Percentiles rank a stretch among this genome's conserved stretches.
These are phyloP conservation scores for Tolypocladium ophioglossoides DNA, from an alignment of 2,329 filamentous ascomycete genomes.

Conservation along the genomic window DNA sequence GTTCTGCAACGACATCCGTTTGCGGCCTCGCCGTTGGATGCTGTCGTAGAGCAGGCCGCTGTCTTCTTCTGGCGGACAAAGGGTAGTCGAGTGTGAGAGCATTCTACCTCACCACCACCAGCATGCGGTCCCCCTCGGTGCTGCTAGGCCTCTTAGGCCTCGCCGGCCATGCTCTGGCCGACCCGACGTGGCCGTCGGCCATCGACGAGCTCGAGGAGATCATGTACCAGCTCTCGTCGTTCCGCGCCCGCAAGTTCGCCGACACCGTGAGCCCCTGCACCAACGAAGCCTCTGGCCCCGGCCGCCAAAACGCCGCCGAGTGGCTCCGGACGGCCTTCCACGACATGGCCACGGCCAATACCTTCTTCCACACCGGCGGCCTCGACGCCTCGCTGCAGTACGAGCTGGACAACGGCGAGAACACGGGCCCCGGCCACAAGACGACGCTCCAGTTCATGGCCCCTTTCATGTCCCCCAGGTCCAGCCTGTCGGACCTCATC, in stretches of 20 bases:
- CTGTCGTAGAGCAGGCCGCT: background rate
- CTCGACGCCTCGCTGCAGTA: constrained; percentile 51
- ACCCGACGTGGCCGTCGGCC: constrained; percentile 49
- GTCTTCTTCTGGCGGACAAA: background rate
- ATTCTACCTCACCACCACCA: background rate
- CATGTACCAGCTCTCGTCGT: constrained; percentile 47
- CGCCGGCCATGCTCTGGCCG: constrained; percentile 24
- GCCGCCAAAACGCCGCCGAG: constrained; percentile 48
- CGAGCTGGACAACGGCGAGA: constrained; percentile 44
- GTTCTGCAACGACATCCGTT: background rate
- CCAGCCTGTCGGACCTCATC: constrained; percentile 46
- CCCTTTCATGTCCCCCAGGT: constrained; percentile 39
- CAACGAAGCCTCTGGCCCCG: constrained; percentile 39
- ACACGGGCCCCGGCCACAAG: constrained; percentile 43
- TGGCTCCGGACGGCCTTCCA: constrained; percentile 53
- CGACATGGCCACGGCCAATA: constrained; percentile 47
- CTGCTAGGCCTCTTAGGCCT: constrained; percentile 27
- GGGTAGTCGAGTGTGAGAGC: background rate
- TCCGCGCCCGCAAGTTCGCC: constrained; percentile 43
- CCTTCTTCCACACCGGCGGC: constrained; percentile 36
- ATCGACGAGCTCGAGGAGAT: constrained; percentile 54
- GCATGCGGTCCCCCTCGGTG: constrained; percentile 11
- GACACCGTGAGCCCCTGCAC: constrained; percentile 46
- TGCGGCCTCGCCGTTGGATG: background rate
- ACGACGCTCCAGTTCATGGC: constrained; percentile 43